These are phyloP conservation scores for Synchytrium microbalum DNA, from an alignment of 371 early-diverging fungal species.

Conservation along the genomic window DNA sequence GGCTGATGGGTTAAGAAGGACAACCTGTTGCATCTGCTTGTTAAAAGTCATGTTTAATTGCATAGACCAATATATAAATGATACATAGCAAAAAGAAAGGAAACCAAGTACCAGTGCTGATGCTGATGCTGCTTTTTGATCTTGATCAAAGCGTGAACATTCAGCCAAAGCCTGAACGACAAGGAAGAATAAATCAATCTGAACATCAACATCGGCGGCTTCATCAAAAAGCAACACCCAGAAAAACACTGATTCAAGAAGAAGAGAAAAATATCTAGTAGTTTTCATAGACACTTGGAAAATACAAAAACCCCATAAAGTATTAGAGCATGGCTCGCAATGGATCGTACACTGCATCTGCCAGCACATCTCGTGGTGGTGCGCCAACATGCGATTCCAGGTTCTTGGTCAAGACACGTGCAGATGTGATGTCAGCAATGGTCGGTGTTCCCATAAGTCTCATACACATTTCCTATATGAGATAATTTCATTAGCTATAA, in stretches of 20 bases:
- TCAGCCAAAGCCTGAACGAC: no score
- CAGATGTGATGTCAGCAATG: background rate
- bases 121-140: no score
- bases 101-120: no score
- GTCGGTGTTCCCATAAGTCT: slow-evolving; percentile 7
- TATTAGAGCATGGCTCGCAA: background rate
- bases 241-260: background rate
- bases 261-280: background rate
- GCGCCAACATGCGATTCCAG: slow-evolving; percentile 5
- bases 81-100: no score
- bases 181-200: no score
- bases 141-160: no score
- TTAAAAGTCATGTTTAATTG: no score
- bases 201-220: background rate
- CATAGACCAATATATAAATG: no score
- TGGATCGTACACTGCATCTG: background rate
- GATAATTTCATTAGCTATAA: no score
- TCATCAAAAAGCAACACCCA: background rate
- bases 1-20: no score
- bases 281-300: background rate
- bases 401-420: slow-evolving; percentile 1
- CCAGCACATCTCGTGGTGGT: slow-evolving; percentile 2
- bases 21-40: no score
- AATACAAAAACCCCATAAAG: background rate
- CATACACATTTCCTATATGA: slow-evolving; percentile 13